Conservation (phyloP, 768 basidiomycete genomes). For the Hericium rajendrae region DNA sequence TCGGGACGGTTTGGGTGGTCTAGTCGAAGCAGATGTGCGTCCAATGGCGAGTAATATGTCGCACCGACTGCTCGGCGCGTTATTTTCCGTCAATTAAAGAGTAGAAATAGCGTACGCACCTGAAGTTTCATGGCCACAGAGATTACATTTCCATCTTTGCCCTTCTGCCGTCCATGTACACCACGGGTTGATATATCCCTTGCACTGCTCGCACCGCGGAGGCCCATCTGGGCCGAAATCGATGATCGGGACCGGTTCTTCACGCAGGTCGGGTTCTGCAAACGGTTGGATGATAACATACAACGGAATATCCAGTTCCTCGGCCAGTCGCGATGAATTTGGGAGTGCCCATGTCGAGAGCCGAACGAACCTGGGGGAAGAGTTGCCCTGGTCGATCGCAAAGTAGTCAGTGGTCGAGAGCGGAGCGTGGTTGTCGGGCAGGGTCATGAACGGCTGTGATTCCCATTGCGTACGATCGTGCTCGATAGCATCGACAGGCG, state of each 20-base stretch:
- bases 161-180: slow-evolving; percentile 79
- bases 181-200: slow-evolving; percentile 93
- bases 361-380: slow-evolving; percentile 84
- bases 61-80: background rate
- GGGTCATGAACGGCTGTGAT: slow-evolving; percentile 54
- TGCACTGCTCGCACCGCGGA: slow-evolving; percentile 73
- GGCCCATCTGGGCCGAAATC: slow-evolving; percentile 67
- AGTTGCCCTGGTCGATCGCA: slow-evolving; percentile 93
- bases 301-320: slow-evolving; percentile 78
- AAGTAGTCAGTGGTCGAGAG: slow-evolving; percentile 80
- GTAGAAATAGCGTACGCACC: slow-evolving; percentile 39
- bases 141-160: slow-evolving; percentile 82
- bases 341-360: slow-evolving; percentile 89
- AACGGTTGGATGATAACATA: slow-evolving; percentile 86
- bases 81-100: background rate
- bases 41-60: slow-evolving; percentile 51
- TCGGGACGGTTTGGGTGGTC: slow-evolving; percentile 82
- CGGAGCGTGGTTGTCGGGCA: slow-evolving; percentile 58
- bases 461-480: slow-evolving; percentile 75
- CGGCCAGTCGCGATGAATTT: slow-evolving; percentile 63
- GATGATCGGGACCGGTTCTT: slow-evolving; percentile 74
- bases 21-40: slow-evolving; percentile 63
- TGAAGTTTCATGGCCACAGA: slow-evolving; percentile 77
- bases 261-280: slow-evolving; percentile 64
- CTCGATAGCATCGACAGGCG: slow-evolving; percentile 72